Evolutionary conservation across 345 rosid species (phyloP).

Genomic region (Excoecaria agallocha): DNA sequence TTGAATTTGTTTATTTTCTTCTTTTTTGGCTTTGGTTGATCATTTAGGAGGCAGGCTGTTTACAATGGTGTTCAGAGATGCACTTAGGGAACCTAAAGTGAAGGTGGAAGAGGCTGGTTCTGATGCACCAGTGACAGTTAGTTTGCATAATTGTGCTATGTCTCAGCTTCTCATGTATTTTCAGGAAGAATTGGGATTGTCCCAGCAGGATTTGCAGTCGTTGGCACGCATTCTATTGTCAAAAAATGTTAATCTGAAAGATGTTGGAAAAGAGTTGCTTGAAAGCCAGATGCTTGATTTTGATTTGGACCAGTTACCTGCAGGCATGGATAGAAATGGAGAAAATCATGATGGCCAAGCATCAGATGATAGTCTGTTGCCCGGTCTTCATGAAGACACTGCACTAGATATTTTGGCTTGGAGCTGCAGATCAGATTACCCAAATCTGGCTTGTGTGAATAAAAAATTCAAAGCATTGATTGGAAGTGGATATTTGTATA

Average conservation of each 20-base stretch:
- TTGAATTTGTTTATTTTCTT: background rate
- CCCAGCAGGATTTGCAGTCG: constrained; percentile 19
- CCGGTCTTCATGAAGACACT: constrained; percentile 36
- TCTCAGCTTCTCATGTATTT: background rate
- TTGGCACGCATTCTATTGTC: constrained; percentile 20
- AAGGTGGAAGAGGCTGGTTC: constrained; percentile 19
- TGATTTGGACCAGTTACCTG: constrained; percentile 13
- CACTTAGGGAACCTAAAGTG: constrained; percentile 20
- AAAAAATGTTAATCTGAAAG: constrained; percentile 20
- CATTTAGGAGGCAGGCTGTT: background rate
- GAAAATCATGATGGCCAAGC: constrained; percentile 23
- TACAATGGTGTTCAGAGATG: constrained; percentile 41
- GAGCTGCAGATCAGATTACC: constrained; percentile 38
- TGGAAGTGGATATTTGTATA: constrained; percentile 40
- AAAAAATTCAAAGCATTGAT: constrained; percentile 34
- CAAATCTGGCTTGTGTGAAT: constrained; percentile 38
- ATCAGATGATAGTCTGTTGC: constrained; percentile 29
- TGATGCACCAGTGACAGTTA: constrained; percentile 13
- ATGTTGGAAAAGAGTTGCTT: constrained; percentile 15
- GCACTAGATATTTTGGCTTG: constrained; percentile 37
- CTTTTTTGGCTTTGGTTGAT: background rate
- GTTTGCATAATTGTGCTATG: constrained; percentile 13
- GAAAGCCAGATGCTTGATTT: constrained; percentile 18
- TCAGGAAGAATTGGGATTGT: constrained; percentile 11
- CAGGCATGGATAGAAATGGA: constrained; percentile 17